Base-by-base conservation (phyloP, 257 asterid species). In the Dorcoceras hygrometricum region DNA sequence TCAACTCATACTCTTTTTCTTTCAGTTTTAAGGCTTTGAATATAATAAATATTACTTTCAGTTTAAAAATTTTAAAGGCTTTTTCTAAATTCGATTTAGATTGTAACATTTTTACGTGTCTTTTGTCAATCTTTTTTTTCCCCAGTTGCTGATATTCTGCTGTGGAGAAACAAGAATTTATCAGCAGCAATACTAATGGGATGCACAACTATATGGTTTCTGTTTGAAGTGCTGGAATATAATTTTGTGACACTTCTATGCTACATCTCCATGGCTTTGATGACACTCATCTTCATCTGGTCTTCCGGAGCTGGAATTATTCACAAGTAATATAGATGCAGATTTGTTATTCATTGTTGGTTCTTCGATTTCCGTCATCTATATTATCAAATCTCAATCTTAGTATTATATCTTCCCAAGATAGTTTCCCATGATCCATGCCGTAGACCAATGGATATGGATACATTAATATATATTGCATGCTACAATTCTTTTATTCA, bases 141-240 rank as follows among this genome's bases (percentile, higher is more conserved):
- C 20, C 32, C 88, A 89, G 96, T 71, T 67, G 95, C 92, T 28
- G 95, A 91, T 23, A 57, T 81, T 62, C 26, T 87, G 34, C 71
- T 82, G 39, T 91, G 98, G 98, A 84, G 80, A 81, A 80, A 87
- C 80, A 84, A 75, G 79, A 77, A 82, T 23, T 66, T 87, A 71
- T 85, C 96, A 6, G 95, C 95, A 1, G 87, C 90, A 28, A 84
- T 82, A 22, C 53, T 89, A 54, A 19, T 85, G 0, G 92, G 90
- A 16, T 69, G 76, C 59, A 87, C 96, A 1, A 59, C 69, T 0
- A 74, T 91, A 57, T 91, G 96, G 96, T 82, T 84, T 58, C 84
- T 89, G 25, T 91, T 87, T 22, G 95, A 89, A 79, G 88, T 91
- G 14, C 79, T 80, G 72, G 92, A 82, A 69, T 89, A 85, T 79